Percentiles rank a stretch among this genome's conserved stretches.
phyloP scores from a whole-genome alignment of 2,329 filamentous ascomycete genomes.

The Cryphonectria japonica region DNA sequence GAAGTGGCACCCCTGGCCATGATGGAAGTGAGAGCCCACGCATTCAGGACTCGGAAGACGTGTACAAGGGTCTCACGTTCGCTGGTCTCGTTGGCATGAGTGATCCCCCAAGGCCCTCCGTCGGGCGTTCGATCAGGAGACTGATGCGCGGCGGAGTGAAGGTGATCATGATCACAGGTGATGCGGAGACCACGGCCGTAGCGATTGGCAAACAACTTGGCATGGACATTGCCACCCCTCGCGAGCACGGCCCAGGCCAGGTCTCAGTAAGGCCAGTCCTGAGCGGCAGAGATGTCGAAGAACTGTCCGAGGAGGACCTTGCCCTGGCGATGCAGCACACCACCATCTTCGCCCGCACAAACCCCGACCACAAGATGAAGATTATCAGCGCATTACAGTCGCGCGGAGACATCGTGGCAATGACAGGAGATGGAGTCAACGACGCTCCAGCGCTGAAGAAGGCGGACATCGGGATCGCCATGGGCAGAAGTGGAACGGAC shows the following conservation, averaged over 20 bases:
- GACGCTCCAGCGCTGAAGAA: slow-evolving; percentile 74
- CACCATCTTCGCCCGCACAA: slow-evolving; percentile 94
- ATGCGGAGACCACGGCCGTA: slow-evolving; percentile 91
- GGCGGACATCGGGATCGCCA: slow-evolving; percentile 76
- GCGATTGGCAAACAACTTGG: slow-evolving; percentile 95
- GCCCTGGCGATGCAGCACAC: slow-evolving; percentile 84
- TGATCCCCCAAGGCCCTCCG: slow-evolving; percentile 88
- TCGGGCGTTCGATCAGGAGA: slow-evolving; percentile 84
- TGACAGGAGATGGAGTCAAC: slow-evolving; percentile 98
- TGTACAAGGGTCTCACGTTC: slow-evolving; percentile 84
- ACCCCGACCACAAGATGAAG: slow-evolving; percentile 97
- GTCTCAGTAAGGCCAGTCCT: slow-evolving; percentile 73
- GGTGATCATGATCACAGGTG: slow-evolving; percentile 98
- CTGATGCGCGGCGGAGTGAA: slow-evolving; percentile 94
- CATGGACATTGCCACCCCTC: slow-evolving; percentile 73
- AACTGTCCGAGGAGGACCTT: slow-evolving; percentile 84
- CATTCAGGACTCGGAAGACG: slow-evolving; percentile 64
- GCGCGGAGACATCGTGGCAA: slow-evolving; percentile 94
- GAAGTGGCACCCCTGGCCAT: slow-evolving; percentile 57
- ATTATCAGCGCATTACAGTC: slow-evolving; percentile 91
- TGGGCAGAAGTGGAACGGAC: slow-evolving; percentile 72
- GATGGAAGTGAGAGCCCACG: slow-evolving; percentile 44
- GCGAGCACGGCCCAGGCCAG: slow-evolving; percentile 57
- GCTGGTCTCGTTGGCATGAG: slow-evolving; percentile 96
- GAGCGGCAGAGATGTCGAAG: slow-evolving; percentile 88